A percentile compares a stretch with the other conserved stretches of the same genome.
Evolutionary conservation across 805 yeast species (phyloP).

Genomic region (Wickerhamomyces sydowiorum): DNA sequence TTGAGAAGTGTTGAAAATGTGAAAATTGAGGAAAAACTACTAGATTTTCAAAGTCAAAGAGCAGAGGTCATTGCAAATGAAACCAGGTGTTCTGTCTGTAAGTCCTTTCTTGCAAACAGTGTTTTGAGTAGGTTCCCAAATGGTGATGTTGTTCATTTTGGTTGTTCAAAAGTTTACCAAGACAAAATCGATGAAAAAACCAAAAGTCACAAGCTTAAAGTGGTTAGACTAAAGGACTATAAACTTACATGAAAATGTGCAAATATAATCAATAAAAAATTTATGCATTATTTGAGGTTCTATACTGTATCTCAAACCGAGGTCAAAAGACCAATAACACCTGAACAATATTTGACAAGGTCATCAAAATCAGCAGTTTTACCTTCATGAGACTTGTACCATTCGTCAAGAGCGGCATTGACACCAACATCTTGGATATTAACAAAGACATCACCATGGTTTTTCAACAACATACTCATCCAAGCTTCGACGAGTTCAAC

Average conservation of each 20-base stretch:
- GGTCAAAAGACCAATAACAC: constrained; percentile 60
- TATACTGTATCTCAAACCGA: too few relatives aligned
- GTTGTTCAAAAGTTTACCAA: constrained; percentile 9
- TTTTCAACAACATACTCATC: constrained; percentile 64
- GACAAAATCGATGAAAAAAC: neutral
- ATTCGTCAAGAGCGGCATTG: constrained; percentile 38
- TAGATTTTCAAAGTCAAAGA: neutral
- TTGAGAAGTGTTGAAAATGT: constrained; percentile 30
- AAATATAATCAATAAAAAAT: neutral
- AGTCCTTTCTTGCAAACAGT: constrained; percentile 46
- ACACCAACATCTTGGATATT: constrained; percentile 35
- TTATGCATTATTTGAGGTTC: neutral
- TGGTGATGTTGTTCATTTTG: constrained; percentile 16
- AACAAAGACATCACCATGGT: constrained; percentile 76
- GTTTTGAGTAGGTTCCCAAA: constrained; percentile 43
- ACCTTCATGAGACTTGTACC: constrained; percentile 37
- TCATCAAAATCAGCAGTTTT: constrained; percentile 53
- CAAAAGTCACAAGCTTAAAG: constrained; percentile 7
- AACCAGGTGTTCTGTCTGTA: constrained; percentile 52
- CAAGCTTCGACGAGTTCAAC: constrained; percentile 81
- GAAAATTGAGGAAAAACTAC: constrained; percentile 19
- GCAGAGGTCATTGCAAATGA: constrained; percentile 4
- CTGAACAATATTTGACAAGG: constrained; percentile 72
- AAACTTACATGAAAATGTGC: neutral
- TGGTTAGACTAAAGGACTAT: constrained; percentile 10